Percentiles rank a stretch among this genome's conserved stretches.
phyloP scores from a whole-genome alignment of 805 yeast species.

The Monosporozyma unispora region DNA sequence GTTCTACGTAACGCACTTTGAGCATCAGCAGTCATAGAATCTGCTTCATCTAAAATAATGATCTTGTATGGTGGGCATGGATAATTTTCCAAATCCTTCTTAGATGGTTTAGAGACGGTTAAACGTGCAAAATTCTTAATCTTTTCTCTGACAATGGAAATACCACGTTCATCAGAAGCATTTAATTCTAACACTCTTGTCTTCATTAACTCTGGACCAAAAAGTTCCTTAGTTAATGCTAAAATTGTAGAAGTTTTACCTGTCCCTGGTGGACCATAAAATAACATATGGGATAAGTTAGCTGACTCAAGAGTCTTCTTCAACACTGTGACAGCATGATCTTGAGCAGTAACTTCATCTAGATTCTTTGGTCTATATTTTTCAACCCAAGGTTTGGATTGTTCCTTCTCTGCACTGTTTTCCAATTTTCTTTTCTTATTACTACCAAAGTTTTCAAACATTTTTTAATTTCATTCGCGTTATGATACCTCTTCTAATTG shows the following conservation, averaged over 20 bases:
- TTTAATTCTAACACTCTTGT: conserved; percentile 72
- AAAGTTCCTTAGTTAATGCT: conserved; percentile 71
- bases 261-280: conserved; percentile 92
- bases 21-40: conserved; percentile 95
- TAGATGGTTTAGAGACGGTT: conserved; percentile 70
- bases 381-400: conserved; percentile 79
- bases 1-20: conserved; percentile 93
- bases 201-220: conserved; percentile 62
- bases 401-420: conserved; percentile 10
- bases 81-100: conserved; percentile 58
- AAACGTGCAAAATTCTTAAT: conserved; percentile 81
- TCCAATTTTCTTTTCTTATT: conserved; percentile 25
- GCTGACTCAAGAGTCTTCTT: conserved; percentile 70
- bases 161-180: conserved; percentile 90
- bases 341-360: conserved; percentile 87
- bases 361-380: conserved; percentile 85
- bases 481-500: background rate
- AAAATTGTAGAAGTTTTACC: conserved; percentile 85
- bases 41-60: conserved; percentile 90
- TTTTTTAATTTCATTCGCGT: background rate
- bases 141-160: conserved; percentile 76
- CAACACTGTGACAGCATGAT: conserved; percentile 75
- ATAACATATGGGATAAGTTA: conserved; percentile 84
- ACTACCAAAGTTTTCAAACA: conserved; percentile 18
- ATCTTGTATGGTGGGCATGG: conserved; percentile 97